Conservation (phyloP, 495 filamentous ascomycete species). For the Aspergillus biplanus region DNA sequence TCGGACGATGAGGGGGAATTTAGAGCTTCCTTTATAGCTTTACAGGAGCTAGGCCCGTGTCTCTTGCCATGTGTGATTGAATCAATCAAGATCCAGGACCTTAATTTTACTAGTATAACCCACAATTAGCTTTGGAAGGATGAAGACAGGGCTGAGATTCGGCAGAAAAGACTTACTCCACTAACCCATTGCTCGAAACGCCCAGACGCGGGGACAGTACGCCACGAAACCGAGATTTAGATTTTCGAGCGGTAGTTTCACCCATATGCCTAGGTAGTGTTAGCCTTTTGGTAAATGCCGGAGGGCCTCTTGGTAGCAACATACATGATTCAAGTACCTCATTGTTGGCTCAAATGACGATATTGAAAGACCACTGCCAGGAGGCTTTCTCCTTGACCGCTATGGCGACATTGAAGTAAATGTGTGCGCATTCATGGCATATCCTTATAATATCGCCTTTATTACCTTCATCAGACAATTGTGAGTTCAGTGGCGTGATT, state of each 20-base stretch:
- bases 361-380: too few species aligned
- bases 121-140: conserved; percentile 4
- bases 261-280: not conserved
- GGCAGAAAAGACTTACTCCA: not conserved
- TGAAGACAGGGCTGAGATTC: conserved; percentile 7
- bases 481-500: too few species aligned
- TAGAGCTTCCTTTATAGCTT: conserved; percentile 19
- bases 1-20: not conserved
- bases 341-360: not conserved
- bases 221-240: not conserved
- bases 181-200: not conserved
- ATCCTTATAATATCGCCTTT: too few species aligned
- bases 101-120: too few species aligned
- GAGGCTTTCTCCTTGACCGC: too few species aligned
- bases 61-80: not conserved
- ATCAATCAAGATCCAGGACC: too few species aligned
- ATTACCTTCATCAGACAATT: too few species aligned
- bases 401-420: too few species aligned
- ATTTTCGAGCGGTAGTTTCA: not conserved
- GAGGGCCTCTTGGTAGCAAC: not conserved
- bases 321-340: not conserved
- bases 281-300: not conserved
- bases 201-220: not conserved
- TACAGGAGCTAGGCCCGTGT: not conserved
- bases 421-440: too few species aligned